Conservation (phyloP, 345 rosid species). For the Orychophragmus violaceus region DNA sequence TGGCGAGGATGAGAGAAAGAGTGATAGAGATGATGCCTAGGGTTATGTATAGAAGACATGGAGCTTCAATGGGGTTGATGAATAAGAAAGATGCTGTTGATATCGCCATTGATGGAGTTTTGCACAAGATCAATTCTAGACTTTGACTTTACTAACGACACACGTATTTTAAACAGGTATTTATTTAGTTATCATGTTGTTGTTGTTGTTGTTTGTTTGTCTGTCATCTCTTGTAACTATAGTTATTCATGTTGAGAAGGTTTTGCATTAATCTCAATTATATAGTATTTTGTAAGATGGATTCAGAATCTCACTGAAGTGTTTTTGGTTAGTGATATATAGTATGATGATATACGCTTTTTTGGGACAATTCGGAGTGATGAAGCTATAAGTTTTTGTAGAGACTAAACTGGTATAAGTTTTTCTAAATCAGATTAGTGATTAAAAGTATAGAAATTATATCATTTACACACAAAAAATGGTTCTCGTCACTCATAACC, state of each 20-base stretch:
- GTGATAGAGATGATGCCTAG: conserved; percentile 69
- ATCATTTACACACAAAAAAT: too few relatives aligned
- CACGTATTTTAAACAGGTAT: background rate
- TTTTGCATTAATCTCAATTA: background rate
- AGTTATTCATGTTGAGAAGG: background rate
- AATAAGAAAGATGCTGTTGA: conserved; percentile 79
- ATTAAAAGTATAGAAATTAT: too few relatives aligned
- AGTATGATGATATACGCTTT: background rate
- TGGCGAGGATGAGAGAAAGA: conserved; percentile 61
- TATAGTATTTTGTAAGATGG: background rate
- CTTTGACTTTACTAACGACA: conserved; percentile 24
- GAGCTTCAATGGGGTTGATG: conserved; percentile 56
- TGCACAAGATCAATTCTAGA: conserved; percentile 52
- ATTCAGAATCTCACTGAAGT: background rate
- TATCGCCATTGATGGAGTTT: conserved; percentile 61
- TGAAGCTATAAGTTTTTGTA: background rate
- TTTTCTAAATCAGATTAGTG: background rate
- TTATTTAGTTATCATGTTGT: background rate
- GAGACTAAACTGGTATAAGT: background rate
- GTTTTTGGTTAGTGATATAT: background rate
- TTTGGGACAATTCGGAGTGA: background rate
- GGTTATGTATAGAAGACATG: conserved; percentile 74
- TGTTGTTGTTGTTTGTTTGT: background rate
- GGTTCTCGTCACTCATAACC: too few relatives aligned
- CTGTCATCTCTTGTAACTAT: background rate